Evolutionary conservation across 352 stramenopile genomes (phyloP), one percentile per base, ranked within the genome.

Genomic region (Globisporangium cederbergense): DNA sequence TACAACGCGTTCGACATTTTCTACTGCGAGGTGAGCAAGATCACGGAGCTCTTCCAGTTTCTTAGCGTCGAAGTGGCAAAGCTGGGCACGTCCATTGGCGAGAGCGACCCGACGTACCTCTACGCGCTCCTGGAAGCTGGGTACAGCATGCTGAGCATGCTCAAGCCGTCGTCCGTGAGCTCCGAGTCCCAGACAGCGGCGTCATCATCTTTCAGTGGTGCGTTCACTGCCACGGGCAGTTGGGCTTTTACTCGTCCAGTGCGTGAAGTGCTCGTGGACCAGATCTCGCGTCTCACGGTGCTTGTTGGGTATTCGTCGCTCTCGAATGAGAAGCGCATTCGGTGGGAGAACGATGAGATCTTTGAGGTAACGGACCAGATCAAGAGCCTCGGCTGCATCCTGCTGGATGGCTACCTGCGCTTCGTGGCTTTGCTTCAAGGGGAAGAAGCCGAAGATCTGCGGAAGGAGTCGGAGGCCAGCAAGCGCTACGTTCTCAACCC

Each of bases 1-100:
- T 96, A 92, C 73, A 93, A 90, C 58, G 78, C 85, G 3, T 93
- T 96, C 67, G 87, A 96, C 70, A 84, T 94, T 20, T 96, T 96
- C 50, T 96, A 92, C 57, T 93, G 81, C 53, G 87, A 96, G 74
- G 81, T 94, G 30, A 94, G 78, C 71, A 91, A 90, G 50, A 73
- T 96, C 36, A 58, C 74, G 3, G 85, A 94, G 50, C 58, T 96
- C 4, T 92, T 93, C 40, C 59, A 73, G 40, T 60, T 67, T 22
- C 67, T 95, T n/a, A 75, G 71, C 32, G 64, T 73, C 1, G 83
- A 91, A 63, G 72, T 92, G 22, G 66, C 87, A 53, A 64, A 73
- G n/a, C 60, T 90, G 18, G 71, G 71, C 14, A 76, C 73, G 2
- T 78, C 81, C 34, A 78, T 85, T 47, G 79, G 81, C 16, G 80